A percentile compares a stretch with the other conserved stretches of the same genome.
Evolutionary conservation across 78 protist species (phyloP).

Genomic region (Monocercomonoides exilis): DNA sequence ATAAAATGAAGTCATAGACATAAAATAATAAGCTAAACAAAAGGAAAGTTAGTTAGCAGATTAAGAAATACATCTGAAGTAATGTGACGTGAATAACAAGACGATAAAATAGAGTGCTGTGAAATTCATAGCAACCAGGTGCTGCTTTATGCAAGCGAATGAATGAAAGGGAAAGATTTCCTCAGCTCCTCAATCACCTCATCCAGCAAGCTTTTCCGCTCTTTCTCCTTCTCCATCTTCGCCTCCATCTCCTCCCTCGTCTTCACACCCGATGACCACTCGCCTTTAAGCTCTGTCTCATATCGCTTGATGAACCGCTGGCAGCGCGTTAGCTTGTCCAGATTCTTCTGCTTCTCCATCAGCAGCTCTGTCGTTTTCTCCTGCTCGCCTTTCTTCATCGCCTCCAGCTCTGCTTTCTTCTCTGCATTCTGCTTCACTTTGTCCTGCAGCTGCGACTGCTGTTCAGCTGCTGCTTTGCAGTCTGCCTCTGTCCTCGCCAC

Average conservation of each 20-base stretch:
- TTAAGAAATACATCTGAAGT: too few relatives aligned
- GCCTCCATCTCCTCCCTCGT: not conserved
- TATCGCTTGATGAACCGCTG: constrained; percentile 10
- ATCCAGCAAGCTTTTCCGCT: not conserved
- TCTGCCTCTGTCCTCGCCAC: not conserved
- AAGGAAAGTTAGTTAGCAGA: too few relatives aligned
- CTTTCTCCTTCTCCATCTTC: not conserved
- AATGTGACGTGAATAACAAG: too few relatives aligned
- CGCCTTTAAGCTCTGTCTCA: not conserved
- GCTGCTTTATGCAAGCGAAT: not conserved
- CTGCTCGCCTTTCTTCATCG: not conserved
- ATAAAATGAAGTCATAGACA: too few relatives aligned
- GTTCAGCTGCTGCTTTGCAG: not conserved
- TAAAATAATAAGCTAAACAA: too few relatives aligned
- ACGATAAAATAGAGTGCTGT: too few relatives aligned
- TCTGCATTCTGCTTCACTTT: not conserved
- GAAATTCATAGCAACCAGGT: too few relatives aligned
- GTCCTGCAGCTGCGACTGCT: not conserved
- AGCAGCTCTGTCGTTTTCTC: not conserved
- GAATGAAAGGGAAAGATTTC: constrained; percentile 1
- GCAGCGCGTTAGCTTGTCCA: not conserved
- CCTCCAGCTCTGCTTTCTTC: not conserved
- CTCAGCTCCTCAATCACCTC: not conserved
- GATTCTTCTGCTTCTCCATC: constrained; percentile 17
- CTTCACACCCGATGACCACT: not conserved